Evolutionary conservation across 2,329 filamentous ascomycete species (phyloP).

Genomic region (Penicillium sp.): DNA sequence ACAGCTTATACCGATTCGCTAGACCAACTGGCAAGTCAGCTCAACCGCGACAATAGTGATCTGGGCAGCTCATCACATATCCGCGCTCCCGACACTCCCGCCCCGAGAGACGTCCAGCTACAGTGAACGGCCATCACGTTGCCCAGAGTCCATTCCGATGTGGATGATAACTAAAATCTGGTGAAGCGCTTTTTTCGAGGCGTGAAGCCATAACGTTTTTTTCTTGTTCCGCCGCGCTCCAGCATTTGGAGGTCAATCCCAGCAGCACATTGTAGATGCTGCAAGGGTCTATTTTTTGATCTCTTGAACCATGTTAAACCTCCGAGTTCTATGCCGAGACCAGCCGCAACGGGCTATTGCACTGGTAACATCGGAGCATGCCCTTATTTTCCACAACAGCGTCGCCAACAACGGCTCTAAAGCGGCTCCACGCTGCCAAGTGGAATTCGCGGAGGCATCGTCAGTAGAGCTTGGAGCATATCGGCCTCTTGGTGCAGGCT

Average conservation of each 20-base stretch:
- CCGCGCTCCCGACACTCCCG: too few species aligned
- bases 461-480: constrained; percentile 68
- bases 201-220: background rate
- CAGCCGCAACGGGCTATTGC: constrained; percentile 82
- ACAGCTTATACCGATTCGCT: too few species aligned
- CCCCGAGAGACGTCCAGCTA: too few species aligned
- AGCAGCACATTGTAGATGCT: constrained; percentile 1
- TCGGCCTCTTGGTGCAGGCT: constrained; percentile 68
- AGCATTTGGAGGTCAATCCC: constrained; percentile 4
- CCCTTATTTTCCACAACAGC: constrained; percentile 77
- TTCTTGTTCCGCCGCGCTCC: too few species aligned
- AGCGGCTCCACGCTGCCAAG: constrained; percentile 64
- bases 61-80: too few species aligned
- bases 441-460: constrained; percentile 68
- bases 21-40: constrained; percentile 16
- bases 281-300: background rate
- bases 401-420: constrained; percentile 52
- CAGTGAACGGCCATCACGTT: too few species aligned
- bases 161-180: too few species aligned
- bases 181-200: too few species aligned
- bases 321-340: constrained; percentile 78
- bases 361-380: constrained; percentile 70
- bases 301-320: constrained; percentile 46
- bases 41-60: constrained; percentile 2
- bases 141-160: too few species aligned